Evolutionary conservation across 495 filamentous ascomycete species (phyloP).

Genomic region (Daldinia childiae): DNA sequence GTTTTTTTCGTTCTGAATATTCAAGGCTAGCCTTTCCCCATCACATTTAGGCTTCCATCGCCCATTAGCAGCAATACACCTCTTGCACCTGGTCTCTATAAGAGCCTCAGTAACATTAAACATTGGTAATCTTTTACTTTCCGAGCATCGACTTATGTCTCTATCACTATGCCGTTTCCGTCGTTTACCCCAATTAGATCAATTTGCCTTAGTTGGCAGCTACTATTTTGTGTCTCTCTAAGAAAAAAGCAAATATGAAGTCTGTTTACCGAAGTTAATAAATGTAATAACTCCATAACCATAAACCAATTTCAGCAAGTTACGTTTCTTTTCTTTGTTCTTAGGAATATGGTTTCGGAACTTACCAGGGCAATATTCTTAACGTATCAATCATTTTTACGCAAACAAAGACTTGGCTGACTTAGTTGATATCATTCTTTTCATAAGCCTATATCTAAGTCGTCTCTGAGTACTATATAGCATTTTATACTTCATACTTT

Average conservation of each 20-base stretch:
- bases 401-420: background rate
- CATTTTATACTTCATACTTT: no score
- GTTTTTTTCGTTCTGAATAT: no score
- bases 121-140: no score
- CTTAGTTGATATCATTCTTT: background rate
- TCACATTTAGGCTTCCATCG: no score
- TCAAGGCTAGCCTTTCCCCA: no score
- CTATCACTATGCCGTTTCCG: no score
- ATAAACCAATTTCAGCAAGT: background rate
- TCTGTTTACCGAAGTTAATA: background rate
- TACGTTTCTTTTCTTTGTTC: background rate
- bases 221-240: background rate
- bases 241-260: background rate
- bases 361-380: background rate
- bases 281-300: background rate
- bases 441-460: background rate
- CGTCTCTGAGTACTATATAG: background rate
- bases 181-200: no score
- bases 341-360: background rate
- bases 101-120: no score
- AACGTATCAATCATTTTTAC: background rate
- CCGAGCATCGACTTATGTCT: no score
- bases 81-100: no score
- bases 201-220: background rate
- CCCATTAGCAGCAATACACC: no score